phyloP scores from a whole-genome alignment of 2,329 filamentous ascomycete genomes.

The Alternaria dauci region DNA sequence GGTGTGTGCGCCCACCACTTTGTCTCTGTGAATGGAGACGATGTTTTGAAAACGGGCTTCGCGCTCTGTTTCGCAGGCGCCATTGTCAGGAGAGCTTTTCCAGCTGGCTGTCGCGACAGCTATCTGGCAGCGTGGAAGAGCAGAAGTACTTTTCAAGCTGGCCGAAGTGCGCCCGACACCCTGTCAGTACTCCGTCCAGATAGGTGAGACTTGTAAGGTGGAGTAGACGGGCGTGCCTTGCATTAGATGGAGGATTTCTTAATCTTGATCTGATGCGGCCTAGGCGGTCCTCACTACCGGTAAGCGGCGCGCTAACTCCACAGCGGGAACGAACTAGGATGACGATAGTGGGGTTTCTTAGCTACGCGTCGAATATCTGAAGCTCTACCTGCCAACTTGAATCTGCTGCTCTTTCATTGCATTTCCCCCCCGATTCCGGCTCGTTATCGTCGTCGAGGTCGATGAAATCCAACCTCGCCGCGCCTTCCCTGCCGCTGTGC shows the following conservation, averaged over 20 bases:
- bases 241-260: constrained; percentile 20
- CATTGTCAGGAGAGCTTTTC: constrained; percentile 21
- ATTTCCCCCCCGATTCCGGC: background rate
- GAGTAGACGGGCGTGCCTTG: constrained; percentile 19
- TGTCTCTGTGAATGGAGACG: constrained; percentile 69
- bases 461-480: constrained; percentile 36
- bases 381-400: constrained; percentile 64
- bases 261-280: constrained; percentile 6
- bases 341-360: constrained; percentile 18
- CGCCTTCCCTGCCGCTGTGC: constrained; percentile 26
- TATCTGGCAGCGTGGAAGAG: background rate
- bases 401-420: background rate
- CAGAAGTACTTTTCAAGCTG: constrained; percentile 1
- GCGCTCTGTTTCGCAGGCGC: constrained; percentile 36
- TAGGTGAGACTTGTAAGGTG: constrained; percentile 14
- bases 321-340: constrained; percentile 16
- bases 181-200: background rate
- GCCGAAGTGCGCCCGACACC: constrained; percentile 13
- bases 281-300: constrained; percentile 8
- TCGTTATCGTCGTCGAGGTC: constrained; percentile 24
- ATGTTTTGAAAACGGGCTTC: constrained; percentile 70
- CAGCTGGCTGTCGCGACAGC: background rate
- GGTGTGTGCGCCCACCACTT: constrained; percentile 62
- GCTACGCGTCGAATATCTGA: constrained; percentile 7
- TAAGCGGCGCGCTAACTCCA: constrained; percentile 9